Evolutionary conservation across 257 asterid species (phyloP), one percentile per base, ranked within the genome.

Genomic region (Vinca minor): DNA sequence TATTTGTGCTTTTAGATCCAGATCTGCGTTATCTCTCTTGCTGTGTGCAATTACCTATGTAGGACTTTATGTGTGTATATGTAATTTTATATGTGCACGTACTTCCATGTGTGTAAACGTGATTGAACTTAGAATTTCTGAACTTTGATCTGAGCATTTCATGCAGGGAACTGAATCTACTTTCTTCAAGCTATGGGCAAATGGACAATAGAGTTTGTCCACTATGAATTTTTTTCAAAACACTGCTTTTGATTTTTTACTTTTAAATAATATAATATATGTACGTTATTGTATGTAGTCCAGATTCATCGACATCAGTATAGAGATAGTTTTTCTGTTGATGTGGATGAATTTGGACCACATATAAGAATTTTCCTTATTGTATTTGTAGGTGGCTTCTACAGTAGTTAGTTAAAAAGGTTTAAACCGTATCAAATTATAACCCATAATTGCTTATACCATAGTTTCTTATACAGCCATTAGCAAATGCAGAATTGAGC

Each of bases 1-100:
- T n/a, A n/a, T n/a, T n/a, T n/a, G n/a, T n/a, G n/a, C n/a, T 66
- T 45, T 47, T 67, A 61, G 73, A 67, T 72, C 73, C 65, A 28
- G 46, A 54, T 61, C 39, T 61, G 21, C 68, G 59, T 59, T 11
- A n/a, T n/a, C 61, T 71, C 26, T 50, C 54, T 38, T 36, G 62
- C 57, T 50, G 8, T 25, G 25, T 23, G 18, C 57, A 50, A 3
- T 23, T 50, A 21, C 57, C 57, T 9, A 46, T n/a, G 53, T 46
- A n/a, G 25, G 5, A 18, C n/a, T n/a, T 3, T 47, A 21, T 45
- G 20, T 0, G 17, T 10, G 17, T 38, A 66, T 42, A 42, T 12
- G n/a, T 42, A 1, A 13, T 42, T 2, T 34, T 34, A 34, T 8
- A 55, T 28, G 14, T 55, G 23, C 23, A 5, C 57, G 29, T 23